Conservation (phyloP, 169 alveolate genomes). For the Cyclospora cayetanensis region DNA sequence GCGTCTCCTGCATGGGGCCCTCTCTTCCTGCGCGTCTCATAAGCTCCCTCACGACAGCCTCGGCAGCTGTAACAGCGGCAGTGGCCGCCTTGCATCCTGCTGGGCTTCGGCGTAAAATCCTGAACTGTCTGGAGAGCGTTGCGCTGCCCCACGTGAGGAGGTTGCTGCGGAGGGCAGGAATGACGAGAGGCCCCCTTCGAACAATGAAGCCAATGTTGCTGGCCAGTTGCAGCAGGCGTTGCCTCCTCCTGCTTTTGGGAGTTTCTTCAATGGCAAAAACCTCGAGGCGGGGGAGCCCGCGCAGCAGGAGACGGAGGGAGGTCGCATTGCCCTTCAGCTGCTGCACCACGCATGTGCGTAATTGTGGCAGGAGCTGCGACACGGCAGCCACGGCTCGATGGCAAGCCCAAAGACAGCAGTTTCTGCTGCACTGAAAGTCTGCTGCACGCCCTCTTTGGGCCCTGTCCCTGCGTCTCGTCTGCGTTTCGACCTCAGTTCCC, state of each 20-base stretch:
- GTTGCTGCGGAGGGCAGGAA: conserved; percentile 55
- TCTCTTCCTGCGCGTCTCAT: too few relatives aligned
- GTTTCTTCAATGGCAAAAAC: conserved; percentile 52
- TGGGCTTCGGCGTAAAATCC: conserved; percentile 27
- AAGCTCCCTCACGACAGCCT: not conserved
- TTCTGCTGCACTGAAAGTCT: conserved; percentile 58
- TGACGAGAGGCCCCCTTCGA: conserved; percentile 55
- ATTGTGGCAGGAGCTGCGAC: conserved; percentile 64
- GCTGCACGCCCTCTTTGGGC: conserved; percentile 46
- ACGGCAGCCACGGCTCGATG: conserved; percentile 68
- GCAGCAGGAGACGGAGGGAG: conserved; percentile 53
- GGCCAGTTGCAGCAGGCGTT: conserved; percentile 39
- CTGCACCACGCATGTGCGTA: conserved; percentile 65
- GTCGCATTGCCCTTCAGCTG: conserved; percentile 56
- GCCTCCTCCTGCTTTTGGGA: conserved; percentile 36
- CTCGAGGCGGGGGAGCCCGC: conserved; percentile 60
- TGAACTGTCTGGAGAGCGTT: conserved; percentile 31
- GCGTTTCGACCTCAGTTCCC: conserved; percentile 20
- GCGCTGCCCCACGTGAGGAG: conserved; percentile 23
- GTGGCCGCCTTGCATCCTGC: conserved; percentile 45
- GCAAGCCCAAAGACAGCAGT: conserved; percentile 57
- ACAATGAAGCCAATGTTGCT: conserved; percentile 45
- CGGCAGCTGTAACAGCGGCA: conserved; percentile 59
- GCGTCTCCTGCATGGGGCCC: too few relatives aligned
- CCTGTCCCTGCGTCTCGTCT: conserved; percentile 39